Base-by-base conservation (phyloP, 345 rosid species). In the Turritis glabra region DNA sequence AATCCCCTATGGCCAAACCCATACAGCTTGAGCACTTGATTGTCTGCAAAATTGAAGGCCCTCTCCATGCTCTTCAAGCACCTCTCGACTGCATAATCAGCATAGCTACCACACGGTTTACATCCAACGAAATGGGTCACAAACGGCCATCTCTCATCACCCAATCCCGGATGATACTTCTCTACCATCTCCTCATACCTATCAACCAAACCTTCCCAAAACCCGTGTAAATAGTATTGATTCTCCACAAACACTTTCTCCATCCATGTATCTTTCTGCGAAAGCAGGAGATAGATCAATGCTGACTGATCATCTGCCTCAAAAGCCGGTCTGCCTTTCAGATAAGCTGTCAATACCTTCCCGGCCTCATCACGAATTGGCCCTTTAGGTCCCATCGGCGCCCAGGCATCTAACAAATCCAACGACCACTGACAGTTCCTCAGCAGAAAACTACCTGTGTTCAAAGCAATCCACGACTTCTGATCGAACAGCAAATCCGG, bases 61-160 rank as follows among this genome's bases (percentile, higher is more conserved):
- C 97, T 88, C 84, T 94, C 97, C 97, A 94, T 94, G 72, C 96
- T 91, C 54, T 81, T 80, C 79, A 93, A 82, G 81, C 98, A 93
- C 80, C 79, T 80, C 84, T 91, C 96, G 2, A 89, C 97, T 4
- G 97, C 89, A 59, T 93, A 93, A 85, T 93, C 98, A 65, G 92
- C 98, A 29, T 91, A 93, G 82, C 98, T 93, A 59, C 98, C 98
- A 66, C 98, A 91, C 37, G 98, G 96, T 75, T 93, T 91, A 82
- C 98, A 93, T 4, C 97, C 98, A 25, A 93, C 98, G 15, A 93
- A 93, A 84, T 93, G 95, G 6, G 98, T 93, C 51, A 93, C 97
- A 61, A 94, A 91, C 0, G 98, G 98, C 98, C 98, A 94, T 80
- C 98, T 89, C 81, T 94, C 97, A 64, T 94, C 97, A 5, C 98